A percentile compares a stretch with the other conserved stretches of the same genome.
Evolutionary conservation across 441 rosid species (phyloP).

Genomic region (Mallotus japonicus): DNA sequence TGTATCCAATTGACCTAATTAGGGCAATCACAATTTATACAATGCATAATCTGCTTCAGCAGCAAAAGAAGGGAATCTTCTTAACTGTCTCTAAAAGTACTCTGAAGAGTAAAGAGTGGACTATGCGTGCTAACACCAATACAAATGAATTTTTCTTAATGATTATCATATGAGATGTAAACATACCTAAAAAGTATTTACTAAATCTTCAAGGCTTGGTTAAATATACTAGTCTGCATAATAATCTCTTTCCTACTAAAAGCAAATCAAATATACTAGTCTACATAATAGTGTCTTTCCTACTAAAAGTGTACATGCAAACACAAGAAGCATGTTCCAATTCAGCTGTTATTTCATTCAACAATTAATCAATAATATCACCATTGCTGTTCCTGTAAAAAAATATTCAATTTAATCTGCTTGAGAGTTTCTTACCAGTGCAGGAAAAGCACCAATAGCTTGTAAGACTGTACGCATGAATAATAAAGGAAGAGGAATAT

Average conservation of each 20-base stretch:
- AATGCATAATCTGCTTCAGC: not conserved
- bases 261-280: too few relatives aligned
- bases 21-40: not conserved
- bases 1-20: not conserved
- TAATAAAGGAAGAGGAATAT: conserved; percentile 92
- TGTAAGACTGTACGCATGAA: conserved; percentile 99
- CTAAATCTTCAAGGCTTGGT: not conserved
- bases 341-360: not conserved
- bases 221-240: not conserved
- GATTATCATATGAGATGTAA: not conserved
- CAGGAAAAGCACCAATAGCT: conserved; percentile 96
- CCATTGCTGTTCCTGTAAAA: not conserved
- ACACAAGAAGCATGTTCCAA: not conserved
- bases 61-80: not conserved
- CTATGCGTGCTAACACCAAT: not conserved
- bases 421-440: conserved; percentile 60
- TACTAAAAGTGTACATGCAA: too few relatives aligned
- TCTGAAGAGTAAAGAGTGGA: not conserved
- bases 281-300: too few relatives aligned
- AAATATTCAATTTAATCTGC: not conserved
- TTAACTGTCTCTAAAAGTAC: not conserved
- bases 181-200: not conserved
- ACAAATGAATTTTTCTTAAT: not conserved
- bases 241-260: too few relatives aligned
- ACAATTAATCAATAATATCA: not conserved